phyloP scores from a whole-genome alignment of 208 protist species.

The Willaertia magna region DNA sequence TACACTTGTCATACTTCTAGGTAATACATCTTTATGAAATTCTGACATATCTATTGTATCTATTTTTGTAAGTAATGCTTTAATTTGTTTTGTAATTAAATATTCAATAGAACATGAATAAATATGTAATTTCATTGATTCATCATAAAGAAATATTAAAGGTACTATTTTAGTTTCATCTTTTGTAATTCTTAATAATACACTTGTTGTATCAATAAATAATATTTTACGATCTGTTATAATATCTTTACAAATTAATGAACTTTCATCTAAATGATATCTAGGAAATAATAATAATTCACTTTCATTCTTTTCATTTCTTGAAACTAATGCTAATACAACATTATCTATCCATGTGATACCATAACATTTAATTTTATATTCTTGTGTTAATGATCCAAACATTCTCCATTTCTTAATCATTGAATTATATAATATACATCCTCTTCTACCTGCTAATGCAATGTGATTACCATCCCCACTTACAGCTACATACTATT shows the following conservation, averaged over 20 bases:
- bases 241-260: not conserved
- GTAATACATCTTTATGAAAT: not conserved
- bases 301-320: not conserved
- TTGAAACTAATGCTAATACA: not conserved
- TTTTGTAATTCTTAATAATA: not conserved
- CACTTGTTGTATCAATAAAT: not conserved
- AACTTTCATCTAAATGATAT: not conserved
- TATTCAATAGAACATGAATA: not conserved
- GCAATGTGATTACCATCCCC: not conserved
- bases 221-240: not conserved
- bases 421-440: not conserved
- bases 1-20: not conserved
- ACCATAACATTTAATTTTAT: not conserved
- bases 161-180: not conserved
- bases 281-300: not conserved
- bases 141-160: not conserved
- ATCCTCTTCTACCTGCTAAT: not conserved
- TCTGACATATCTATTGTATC: not conserved
- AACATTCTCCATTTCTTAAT: not conserved
- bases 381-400: not conserved
- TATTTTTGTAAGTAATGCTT: not conserved
- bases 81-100: not conserved
- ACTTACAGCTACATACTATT: not conserved
- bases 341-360: slow-evolving; percentile 8
- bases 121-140: not conserved